Base-by-base conservation (phyloP, 352 stramenopile species). In the Phytopythium vexans region DNA sequence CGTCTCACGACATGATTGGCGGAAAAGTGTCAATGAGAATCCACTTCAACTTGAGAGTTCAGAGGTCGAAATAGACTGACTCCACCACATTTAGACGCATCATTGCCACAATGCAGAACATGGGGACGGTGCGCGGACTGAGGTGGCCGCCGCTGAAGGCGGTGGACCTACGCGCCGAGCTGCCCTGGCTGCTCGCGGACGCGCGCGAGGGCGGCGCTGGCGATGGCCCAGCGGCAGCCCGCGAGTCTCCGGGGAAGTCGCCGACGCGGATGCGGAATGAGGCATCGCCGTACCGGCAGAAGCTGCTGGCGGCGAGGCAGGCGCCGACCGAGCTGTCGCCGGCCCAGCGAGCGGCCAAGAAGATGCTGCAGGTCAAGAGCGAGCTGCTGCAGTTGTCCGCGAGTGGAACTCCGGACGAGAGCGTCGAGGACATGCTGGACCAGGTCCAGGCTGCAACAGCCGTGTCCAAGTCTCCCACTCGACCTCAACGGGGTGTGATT, bases 361-460 rank as follows among this genome's bases (percentile, higher is more conserved):
- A 66, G 54, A 85, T 88, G 8, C 66, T 83, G 31, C 60, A 77
- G 39, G 49, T 88, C 37, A 75, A 73, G 50, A 60, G 79, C 16
- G 72, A 68, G 35, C 58, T 83, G 15, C 39, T 65, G n/a, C 60
- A 48, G 7, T 43, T 53, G 21, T 27, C 21, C 21, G 21, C 7
- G 39, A n/a, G 47, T 36, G 10, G 9, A 34, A 5, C 3, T 36
- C 10, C 7, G n/a, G 15, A n/a, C 15, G 34, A 33, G 3, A 8
- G 0, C 6, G 7, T 40, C 15, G 35, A 36, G 16, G 39, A n/a
- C 41, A 12, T 21, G 32, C 41, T 32, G 37, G 40, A 32, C 2
- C 12, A 49, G 32, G 16, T 10, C 8, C 31, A 49, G 40, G 49
- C 27, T 38, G 44, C 8, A 11, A 52, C 0, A 32, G 46, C 0